phyloP scores from a whole-genome alignment of 768 basidiomycete species.

The Auricularia sp. region DNA sequence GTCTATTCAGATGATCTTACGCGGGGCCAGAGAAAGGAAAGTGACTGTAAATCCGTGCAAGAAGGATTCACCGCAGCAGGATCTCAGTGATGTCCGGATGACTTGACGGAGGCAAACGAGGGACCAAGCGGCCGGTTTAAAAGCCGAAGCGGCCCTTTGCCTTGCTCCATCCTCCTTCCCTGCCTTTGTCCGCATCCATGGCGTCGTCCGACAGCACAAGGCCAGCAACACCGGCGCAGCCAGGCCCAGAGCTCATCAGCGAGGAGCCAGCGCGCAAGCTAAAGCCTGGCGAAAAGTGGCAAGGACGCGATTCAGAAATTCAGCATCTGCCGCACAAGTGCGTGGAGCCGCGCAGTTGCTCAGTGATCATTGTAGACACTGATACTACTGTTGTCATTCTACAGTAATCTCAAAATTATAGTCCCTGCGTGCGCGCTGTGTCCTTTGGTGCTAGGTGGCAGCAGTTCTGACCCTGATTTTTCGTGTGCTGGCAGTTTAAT shows the following conservation, averaged over 20 bases:
- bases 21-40: too few species aligned
- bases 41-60: slow-evolving; percentile 8
- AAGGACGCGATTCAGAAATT: background rate
- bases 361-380: too few species aligned
- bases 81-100: background rate
- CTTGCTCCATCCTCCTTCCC: too few species aligned
- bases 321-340: slow-evolving; percentile 8
- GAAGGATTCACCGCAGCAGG: background rate
- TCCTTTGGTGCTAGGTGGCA: background rate
- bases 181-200: too few species aligned
- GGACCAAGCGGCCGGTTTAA: too few species aligned
- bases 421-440: slow-evolving; percentile 7
- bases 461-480: background rate
- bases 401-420: slow-evolving; percentile 10
- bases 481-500: slow-evolving; percentile 1
- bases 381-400: background rate
- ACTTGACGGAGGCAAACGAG: too few species aligned
- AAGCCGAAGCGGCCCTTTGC: too few species aligned
- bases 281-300: slow-evolving; percentile 4
- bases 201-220: too few species aligned
- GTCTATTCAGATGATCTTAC: too few species aligned
- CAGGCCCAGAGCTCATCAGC: too few species aligned
- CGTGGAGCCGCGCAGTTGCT: background rate
- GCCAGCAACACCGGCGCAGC: too few species aligned
- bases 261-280: background rate